Conservation (phyloP, 352 stramenopile genomes). For the Aphanomyces invadans region DNA sequence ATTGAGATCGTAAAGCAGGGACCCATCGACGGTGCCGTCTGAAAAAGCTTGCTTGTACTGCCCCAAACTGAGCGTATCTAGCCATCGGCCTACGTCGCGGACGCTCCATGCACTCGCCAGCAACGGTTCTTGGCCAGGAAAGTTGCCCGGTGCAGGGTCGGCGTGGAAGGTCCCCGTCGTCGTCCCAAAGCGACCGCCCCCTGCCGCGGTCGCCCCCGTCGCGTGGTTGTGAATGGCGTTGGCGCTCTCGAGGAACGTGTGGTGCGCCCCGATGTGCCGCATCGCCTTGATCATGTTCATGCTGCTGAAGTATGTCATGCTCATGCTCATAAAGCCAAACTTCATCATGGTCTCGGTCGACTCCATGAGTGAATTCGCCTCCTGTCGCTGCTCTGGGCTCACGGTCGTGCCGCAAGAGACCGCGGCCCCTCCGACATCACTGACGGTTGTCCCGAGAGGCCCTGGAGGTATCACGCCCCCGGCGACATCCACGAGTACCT, state of each 20-base stretch:
- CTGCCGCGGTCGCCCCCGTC: background rate
- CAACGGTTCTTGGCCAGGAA: slow-evolving; percentile 55
- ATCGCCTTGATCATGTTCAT: slow-evolving; percentile 97
- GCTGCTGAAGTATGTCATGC: slow-evolving; percentile 95
- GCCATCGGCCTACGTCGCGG: slow-evolving; percentile 80
- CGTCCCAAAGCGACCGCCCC: background rate
- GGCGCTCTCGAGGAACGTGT: slow-evolving; percentile 85
- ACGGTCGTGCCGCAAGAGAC: slow-evolving; percentile 14
- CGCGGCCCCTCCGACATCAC: background rate
- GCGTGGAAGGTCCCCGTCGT: slow-evolving; percentile 32
- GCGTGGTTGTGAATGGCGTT: slow-evolving; percentile 47
- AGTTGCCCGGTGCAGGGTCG: slow-evolving; percentile 39
- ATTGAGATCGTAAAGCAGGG: slow-evolving; percentile 83
- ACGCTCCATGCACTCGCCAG: slow-evolving; percentile 80
- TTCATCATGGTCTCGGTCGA: slow-evolving; percentile 98
- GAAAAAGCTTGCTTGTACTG: slow-evolving; percentile 87
- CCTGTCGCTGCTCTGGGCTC: slow-evolving; percentile 78
- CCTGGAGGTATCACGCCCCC: slow-evolving; percentile 5
- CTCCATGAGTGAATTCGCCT: slow-evolving; percentile 89
- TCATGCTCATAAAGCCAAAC: slow-evolving; percentile 98
- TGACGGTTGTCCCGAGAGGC: background rate
- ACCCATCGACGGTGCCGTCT: slow-evolving; percentile 83
- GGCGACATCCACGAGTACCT: slow-evolving; percentile 15
- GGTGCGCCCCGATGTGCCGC: slow-evolving; percentile 87
- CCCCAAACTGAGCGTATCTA: slow-evolving; percentile 80